A percentile compares a stretch with the other conserved stretches of the same genome.
phyloP scores from a whole-genome alignment of 805 yeast species.

The Ogataea thermomethanolica region DNA sequence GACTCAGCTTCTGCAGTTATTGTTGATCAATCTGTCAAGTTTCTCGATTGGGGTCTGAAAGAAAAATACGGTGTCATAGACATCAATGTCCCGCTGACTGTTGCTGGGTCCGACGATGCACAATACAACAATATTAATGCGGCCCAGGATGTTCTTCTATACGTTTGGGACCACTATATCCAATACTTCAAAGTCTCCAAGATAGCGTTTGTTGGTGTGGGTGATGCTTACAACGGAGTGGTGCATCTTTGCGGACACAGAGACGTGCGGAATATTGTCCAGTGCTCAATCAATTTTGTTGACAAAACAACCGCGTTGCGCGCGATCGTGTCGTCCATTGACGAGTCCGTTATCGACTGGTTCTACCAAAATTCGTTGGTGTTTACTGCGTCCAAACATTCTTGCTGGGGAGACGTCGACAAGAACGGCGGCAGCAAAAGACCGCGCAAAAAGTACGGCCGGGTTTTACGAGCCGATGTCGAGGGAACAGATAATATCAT shows the following conservation, averaged over 20 bases:
- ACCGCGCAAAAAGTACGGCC: conserved; percentile 88
- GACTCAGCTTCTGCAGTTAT: conserved; percentile 70
- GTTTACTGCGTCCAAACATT: conserved; percentile 69
- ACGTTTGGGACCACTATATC: conserved; percentile 88
- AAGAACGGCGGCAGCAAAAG: conserved; percentile 44
- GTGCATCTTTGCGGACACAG: conserved; percentile 88
- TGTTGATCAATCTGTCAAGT: conserved; percentile 67
- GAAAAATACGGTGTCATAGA: conserved; percentile 77
- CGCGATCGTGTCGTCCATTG: conserved; percentile 80
- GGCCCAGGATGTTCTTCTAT: conserved; percentile 72
- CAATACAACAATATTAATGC: conserved; percentile 60
- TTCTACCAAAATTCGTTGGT: conserved; percentile 81
- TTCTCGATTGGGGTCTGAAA: conserved; percentile 62
- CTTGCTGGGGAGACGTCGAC: conserved; percentile 65
- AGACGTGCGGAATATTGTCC: conserved; percentile 56
- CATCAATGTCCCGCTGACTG: conserved; percentile 67
- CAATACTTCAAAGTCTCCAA: conserved; percentile 70
- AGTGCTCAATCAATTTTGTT: conserved; percentile 66
- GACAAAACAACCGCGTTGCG: conserved; percentile 65
- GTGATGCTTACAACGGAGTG: conserved; percentile 83
- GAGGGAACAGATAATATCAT: conserved; percentile 76
- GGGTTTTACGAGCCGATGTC: conserved; percentile 70
- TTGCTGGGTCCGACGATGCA: conserved; percentile 43
- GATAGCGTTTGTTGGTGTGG: conserved; percentile 79
- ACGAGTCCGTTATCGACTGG: conserved; percentile 90